Base-by-base conservation (phyloP, 805 yeast species). In the Pichia occidentalis region DNA sequence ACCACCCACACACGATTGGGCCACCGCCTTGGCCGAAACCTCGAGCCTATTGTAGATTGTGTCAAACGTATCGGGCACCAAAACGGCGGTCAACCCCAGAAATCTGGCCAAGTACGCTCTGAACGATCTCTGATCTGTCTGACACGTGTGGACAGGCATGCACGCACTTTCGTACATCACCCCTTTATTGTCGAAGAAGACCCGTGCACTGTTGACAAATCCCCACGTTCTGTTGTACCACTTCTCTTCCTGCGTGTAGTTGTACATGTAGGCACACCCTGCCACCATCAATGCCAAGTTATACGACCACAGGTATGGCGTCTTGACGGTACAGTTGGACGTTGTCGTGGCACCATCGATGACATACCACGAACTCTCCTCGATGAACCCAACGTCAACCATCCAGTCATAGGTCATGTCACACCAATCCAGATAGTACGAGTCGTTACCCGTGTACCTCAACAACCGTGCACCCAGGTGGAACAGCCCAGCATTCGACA, bases 111-210 rank as follows among this genome's bases (percentile, higher is more conserved):
- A 71, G 50, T 80, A 83, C 1, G 95, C 95, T 65, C 84, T 85
- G 71, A 90, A 88, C n/a, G 92, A 77, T 43, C 95, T 70, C 67
- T 88, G 95, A 66, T 88, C 97, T 39, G 75, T 80, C 60, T 85
- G 75, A 67, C 97, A 88, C 27, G 69, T 65, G 7, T 54, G 56
- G 2, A 64, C 48, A 13, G 68, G 66, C 65, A 85, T 94, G 60
- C 97, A 88, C 1, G 95, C 86, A 6, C 81, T 80, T 57, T 88
- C 97, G 53, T 70, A 83, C 75, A 85, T 70, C 34, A 85, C 63
- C 30, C 63, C 60, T 25, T 62, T 50, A 31, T 71, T 61, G 33
- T 44, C 46, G 28, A 42, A 45, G 60, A 85, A 82, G 54, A 81
- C 77, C 22, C 53, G 46, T 7, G 77, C 57, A 19, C 87, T 83